phyloP scores from a whole-genome alignment of 176 grass and related monocot genomes.

The Oryza brachyantha region DNA sequence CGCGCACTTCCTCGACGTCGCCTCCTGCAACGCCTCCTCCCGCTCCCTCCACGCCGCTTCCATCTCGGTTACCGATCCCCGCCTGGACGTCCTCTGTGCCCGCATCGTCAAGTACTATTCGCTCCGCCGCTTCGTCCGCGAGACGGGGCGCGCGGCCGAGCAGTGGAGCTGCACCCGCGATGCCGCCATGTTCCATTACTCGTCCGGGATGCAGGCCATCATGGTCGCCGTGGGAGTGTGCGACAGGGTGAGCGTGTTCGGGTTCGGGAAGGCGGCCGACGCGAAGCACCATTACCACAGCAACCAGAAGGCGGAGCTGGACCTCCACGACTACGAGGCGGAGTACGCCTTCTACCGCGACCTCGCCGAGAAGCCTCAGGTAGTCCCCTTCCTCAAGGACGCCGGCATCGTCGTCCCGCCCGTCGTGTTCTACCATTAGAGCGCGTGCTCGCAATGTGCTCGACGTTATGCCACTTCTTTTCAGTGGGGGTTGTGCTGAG shows the following conservation, averaged over 20 bases:
- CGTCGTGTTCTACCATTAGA: slow-evolving; percentile 76
- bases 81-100: slow-evolving; percentile 77
- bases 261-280: slow-evolving; percentile 68
- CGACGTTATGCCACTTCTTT: slow-evolving; percentile 17
- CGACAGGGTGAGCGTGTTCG: slow-evolving; percentile 77
- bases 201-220: slow-evolving; percentile 88
- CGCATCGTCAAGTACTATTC: slow-evolving; percentile 95
- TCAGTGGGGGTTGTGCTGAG: background rate
- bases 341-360: slow-evolving; percentile 88
- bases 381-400: slow-evolving; percentile 83
- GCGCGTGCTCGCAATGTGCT: slow-evolving; percentile 5
- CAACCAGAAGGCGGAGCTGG: slow-evolving; percentile 84
- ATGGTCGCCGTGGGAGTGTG: slow-evolving; percentile 87
- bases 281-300: slow-evolving; percentile 96
- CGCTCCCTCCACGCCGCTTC: slow-evolving; percentile 38
- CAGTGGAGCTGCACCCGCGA: slow-evolving; percentile 67
- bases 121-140: slow-evolving; percentile 58
- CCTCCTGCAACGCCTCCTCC: slow-evolving; percentile 64
- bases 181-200: slow-evolving; percentile 78
- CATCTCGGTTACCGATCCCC: slow-evolving; percentile 66
- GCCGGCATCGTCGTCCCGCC: slow-evolving; percentile 56
- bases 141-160: slow-evolving; percentile 47
- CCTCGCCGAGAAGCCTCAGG: slow-evolving; percentile 56
- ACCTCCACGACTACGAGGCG: slow-evolving; percentile 92
- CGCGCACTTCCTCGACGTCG: slow-evolving; percentile 79